These are phyloP conservation scores for Smallanthus sonchifolius DNA, from an alignment of 129 eudicot species.

Conservation along the genomic window DNA sequence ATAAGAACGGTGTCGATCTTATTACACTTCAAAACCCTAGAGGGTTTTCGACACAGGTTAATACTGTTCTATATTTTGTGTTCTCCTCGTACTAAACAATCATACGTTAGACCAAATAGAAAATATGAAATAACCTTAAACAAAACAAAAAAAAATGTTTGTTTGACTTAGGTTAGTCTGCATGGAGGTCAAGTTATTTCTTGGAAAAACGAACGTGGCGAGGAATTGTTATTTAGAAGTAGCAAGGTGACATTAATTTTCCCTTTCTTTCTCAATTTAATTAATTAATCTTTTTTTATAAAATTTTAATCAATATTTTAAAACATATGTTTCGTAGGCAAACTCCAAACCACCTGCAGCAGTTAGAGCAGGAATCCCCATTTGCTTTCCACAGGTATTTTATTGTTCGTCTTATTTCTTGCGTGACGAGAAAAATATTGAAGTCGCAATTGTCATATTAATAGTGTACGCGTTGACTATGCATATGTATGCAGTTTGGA, in stretches of 20 bases:
- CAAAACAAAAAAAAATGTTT: not conserved
- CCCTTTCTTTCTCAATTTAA: not conserved
- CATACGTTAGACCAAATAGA: not conserved
- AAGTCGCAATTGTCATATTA: not conserved
- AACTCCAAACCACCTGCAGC: conserved; percentile 80
- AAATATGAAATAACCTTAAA: not conserved
- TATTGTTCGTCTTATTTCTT: not conserved
- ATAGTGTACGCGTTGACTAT: not conserved
- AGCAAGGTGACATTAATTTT: conserved; percentile 47
- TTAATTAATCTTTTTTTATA: not conserved
- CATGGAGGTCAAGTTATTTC: conserved; percentile 97
- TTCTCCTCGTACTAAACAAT: not conserved
- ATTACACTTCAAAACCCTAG: conserved; percentile 53
- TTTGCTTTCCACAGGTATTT: conserved; percentile 94
- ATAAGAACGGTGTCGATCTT: conserved; percentile 62
- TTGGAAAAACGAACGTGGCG: conserved; percentile 81
- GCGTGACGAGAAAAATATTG: not conserved
- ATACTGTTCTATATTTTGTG: not conserved
- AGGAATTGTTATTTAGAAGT: conserved; percentile 77
- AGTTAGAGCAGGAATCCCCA: conserved; percentile 94
- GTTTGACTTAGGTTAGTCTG: conserved; percentile 47
- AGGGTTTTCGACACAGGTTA: conserved; percentile 72
- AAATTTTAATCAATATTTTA: not conserved
- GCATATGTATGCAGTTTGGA: conserved; percentile 55
- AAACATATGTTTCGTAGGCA: conserved; percentile 43